Evolutionary conservation across 2,329 filamentous ascomycete genomes (phyloP).

Genomic region (Cladophialophora yegresii): DNA sequence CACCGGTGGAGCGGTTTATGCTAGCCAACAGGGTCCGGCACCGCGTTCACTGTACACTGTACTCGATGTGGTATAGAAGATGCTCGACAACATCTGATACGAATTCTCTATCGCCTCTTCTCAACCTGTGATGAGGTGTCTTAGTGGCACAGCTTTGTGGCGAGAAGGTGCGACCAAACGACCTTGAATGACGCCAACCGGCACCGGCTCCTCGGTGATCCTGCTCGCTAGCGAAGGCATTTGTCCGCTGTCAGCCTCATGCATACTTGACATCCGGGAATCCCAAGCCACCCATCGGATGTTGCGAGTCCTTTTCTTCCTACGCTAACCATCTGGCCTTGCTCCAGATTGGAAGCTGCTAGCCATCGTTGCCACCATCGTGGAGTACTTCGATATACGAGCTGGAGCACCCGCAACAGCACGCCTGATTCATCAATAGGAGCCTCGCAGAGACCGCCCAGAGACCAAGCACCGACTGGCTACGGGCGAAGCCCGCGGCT

Average conservation of each 20-base stretch:
- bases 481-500: neutral
- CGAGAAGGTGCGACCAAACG: neutral
- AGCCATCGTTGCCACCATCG: neutral
- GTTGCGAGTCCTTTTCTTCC: neutral
- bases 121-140: neutral
- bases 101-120: neutral
- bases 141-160: neutral
- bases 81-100: neutral
- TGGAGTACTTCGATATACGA: constrained; percentile 1
- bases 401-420: neutral
- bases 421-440: neutral
- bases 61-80: neutral
- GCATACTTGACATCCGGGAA: neutral
- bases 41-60: neutral
- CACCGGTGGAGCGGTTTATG: neutral
- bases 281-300: neutral
- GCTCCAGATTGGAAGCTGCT: neutral
- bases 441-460: neutral
- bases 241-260: neutral
- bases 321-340: neutral
- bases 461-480: neutral
- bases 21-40: neutral
- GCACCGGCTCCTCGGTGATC: neutral
- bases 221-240: neutral
- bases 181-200: neutral